A percentile compares a stretch with the other conserved stretches of the same genome.
These are phyloP conservation scores for Corniculantispora saksenae DNA, from an alignment of 2,329 filamentous ascomycete genomes.

Conservation along the genomic window DNA sequence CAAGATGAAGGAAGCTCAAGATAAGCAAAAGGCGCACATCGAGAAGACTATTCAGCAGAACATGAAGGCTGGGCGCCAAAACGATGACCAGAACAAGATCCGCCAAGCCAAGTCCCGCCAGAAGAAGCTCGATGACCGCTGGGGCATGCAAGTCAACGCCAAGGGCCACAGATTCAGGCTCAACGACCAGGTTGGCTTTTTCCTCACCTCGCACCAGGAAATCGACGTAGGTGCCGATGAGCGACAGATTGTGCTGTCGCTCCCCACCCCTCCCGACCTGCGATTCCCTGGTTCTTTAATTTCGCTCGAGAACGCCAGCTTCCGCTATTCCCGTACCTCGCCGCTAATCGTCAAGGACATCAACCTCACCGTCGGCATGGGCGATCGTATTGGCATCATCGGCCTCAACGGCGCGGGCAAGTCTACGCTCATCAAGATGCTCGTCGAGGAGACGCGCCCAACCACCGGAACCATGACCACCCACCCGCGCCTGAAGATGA, in stretches of 20 bases:
- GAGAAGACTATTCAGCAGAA: slow-evolving; percentile 76
- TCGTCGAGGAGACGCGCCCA: slow-evolving; percentile 62
- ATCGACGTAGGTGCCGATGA: slow-evolving; percentile 71
- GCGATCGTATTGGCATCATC: slow-evolving; percentile 73
- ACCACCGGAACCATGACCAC: slow-evolving; percentile 61
- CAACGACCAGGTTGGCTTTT: slow-evolving; percentile 69
- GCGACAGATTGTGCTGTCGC: slow-evolving; percentile 54
- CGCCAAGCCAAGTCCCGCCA: slow-evolving; percentile 82
- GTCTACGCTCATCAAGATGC: slow-evolving; percentile 72
- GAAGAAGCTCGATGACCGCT: slow-evolving; percentile 81
- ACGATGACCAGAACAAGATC: slow-evolving; percentile 81
- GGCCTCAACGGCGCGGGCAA: slow-evolving; percentile 83
- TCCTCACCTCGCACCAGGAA: slow-evolving; percentile 59
- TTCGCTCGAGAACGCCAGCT: slow-evolving; percentile 68
- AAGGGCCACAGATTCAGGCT: slow-evolving; percentile 78
- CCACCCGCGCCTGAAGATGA: slow-evolving; percentile 70
- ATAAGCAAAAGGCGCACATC: slow-evolving; percentile 78
- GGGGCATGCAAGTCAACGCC: slow-evolving; percentile 72
- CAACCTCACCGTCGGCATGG: slow-evolving; percentile 68
- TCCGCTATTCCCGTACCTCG: slow-evolving; percentile 55
- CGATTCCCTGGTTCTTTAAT: slow-evolving; percentile 75
- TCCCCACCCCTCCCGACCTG: slow-evolving; percentile 68
- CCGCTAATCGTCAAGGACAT: slow-evolving; percentile 59
- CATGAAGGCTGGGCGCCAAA: slow-evolving; percentile 72
- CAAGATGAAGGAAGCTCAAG: slow-evolving; percentile 79